Evolutionary conservation across 495 filamentous ascomycete genomes (phyloP), one percentile per base, ranked within the genome.

Genomic region (Xylona heveae): DNA sequence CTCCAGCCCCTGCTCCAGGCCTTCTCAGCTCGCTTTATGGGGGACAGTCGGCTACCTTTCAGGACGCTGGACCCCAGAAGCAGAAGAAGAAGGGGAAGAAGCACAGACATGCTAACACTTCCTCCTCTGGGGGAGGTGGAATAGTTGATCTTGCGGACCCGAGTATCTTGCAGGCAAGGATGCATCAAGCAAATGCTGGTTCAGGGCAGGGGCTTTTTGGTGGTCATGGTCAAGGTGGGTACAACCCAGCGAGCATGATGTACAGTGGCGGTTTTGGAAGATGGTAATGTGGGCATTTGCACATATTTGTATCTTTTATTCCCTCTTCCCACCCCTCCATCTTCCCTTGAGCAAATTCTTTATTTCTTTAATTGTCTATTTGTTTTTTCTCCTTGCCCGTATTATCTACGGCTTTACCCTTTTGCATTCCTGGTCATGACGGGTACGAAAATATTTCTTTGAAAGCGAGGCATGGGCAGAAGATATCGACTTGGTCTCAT

Each of bases 81-180:
- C 77, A 83, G 71, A 92, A 88, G 78, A 92, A 91, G 78, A 91
- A 92, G 78, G 81, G 79, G 70, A 91, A 90, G 73, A 88, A 90
- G 77, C 82, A 90, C 63, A 90, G 81, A 74, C 81, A 92, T 75
- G 83, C 83, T 88, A 90, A 91, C 78, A 91, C 83, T 85, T 91
- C 82, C 78, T 88, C 82, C 72, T 85, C 79, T 68, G 80, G 80
- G 68, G 81, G 81, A 64, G 71, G 72, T 74, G 81, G 76, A 67
- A 71, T 91, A 81, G 82, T 90, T 65, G 81, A 94, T 84, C 78
- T 91, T 83, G 78, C 78, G 65, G 83, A 93, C 78, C 81, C 85
- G 62, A 93, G 82, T 67, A 92, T 95, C 66, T 72, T 99, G 66
- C 88, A 94, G 63, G 81, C 79, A 55, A 78, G 88, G 64, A 78